Base-by-base conservation (phyloP, 2,329 filamentous ascomycete species). In the Apiospora arundinis region DNA sequence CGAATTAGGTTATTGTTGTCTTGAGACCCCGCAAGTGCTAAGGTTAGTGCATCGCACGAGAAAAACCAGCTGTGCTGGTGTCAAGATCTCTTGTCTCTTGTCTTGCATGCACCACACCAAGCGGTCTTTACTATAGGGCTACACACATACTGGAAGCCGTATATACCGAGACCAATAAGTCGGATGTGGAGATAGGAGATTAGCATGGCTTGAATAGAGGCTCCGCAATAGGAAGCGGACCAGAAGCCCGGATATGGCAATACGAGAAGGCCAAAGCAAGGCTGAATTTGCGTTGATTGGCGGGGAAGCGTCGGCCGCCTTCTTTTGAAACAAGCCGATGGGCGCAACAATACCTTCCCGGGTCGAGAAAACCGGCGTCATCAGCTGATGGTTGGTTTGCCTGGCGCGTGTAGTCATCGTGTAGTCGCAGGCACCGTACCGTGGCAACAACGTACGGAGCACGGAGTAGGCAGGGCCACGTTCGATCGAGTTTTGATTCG, bases 231-330 rank as follows among this genome's bases (percentile, higher is more conserved):
- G 18, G 18, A 56, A 12, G 42, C 42, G 42, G 42, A 45, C 42
- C 42, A 45, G 45, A 48, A 48, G 45, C 49, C 49, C 49, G 49
- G 56, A 40, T 18, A 40, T n/a, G n/a, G 40, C n/a, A 63, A 63
- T 63, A 63, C 56, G 56, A 63, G 56, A 63, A 63, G 56, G 56
- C 32, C 56, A 40, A 63, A 63, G 56, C 56, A 63, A 40, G 56
- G 56, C 56, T 63, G 56, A 32, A 8, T n/a, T n/a, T n/a, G 56
- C 14, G 56, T 40, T 63, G 56, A 63, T 63, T 63, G 56, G 56
- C 21, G 28, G 56, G 56, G 56, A 37, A n/a, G 7, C 32, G 32
- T 32, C 12, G 28, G 21, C 40, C 4, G 56, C 37, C 56, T 63
- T 32, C 32, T 63, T 63, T 63, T 63, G 56, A 63, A 63, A 63